Base-by-base conservation (phyloP, 2,329 filamentous ascomycete species). In the Zymoseptoria brevis region DNA sequence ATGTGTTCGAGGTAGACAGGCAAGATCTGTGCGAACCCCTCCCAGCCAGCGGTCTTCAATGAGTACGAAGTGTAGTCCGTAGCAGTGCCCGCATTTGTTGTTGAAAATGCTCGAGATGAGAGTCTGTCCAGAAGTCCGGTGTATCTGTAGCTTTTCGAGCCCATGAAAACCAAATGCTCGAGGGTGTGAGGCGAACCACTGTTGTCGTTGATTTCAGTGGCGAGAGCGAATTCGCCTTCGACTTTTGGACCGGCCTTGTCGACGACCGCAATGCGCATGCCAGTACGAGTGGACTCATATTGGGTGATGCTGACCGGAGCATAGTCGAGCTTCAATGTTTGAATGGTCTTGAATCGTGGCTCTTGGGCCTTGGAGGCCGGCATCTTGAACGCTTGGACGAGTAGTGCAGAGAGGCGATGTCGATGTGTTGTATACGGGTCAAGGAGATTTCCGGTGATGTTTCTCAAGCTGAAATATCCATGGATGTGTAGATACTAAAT, bases 61-160 rank as follows among this genome's bases (percentile, higher is more conserved):
- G 91, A 96, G 75, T 99, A 99, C 2, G 92, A 92, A 0, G 95
- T 99, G 72, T 97, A 92, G 68, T 97, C 94, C 11, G 89, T 94
- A 21, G 91, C 91, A 1, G 94, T 99, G 90, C 93, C 99, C 3
- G 94, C 94, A 75, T 99, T 99, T 30, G 94, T 99, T 59, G 83
- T 84, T 1, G 93, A 96, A 73, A 97, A 99, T 1, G 93, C 90
- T 64, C 95, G 85, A 4, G 90, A 96, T 2, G 94, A 90, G 60
- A 99, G 82, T 76, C 95, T 96, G 74, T 97, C 93, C 19, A 99
- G 82, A 49, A 99, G 85, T 1, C 94, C 94, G 74, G 97, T 97
- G 79, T 96, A 97, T 61, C 84, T 87, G 73, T 96, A 97, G 72
- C 83, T 95, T 72, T 89, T 91, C 22, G 94, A 97, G 26, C 94